Evolutionary conservation across 768 basidiomycete genomes (phyloP), one percentile per base, ranked within the genome.

Genomic region (Phaeotremella fagi): DNA sequence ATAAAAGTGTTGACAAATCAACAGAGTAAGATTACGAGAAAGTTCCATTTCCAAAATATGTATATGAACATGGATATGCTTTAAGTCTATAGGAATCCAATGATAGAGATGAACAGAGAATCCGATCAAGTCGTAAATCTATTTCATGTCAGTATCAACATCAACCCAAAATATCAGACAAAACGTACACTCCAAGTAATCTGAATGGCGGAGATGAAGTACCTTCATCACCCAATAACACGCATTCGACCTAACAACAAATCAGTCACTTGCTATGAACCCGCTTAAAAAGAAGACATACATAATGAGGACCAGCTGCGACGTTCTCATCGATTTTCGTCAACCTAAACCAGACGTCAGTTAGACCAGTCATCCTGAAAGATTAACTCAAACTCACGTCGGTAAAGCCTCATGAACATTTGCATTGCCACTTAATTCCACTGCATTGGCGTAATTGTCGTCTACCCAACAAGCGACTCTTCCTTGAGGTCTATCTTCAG

Each of bases 281-380:
- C 4, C n/a, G 38, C 11, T 28, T 24, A 27, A 43, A 18, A 27
- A 44, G 3, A 15, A 22, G 25, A 62, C 65, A 47, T 49, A 73
- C 87, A 72, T 80, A 98, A 74, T 99, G 95, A 38, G 87, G 84
- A 1, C 95, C 94, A 23, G 82, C 78, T 20, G 83, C 71, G 24
- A 99, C 95, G 56, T 76, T 81, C 49, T 81, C 82, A 74, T 99
- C 95, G 63, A 98, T 97, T 36, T 91, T 79, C 53, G 82, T 81
- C 57, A 97, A 76, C 50, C 90, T 91, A 62, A 15, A 11, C 31
- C 45, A 9, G 20, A 20, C 45, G 38, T 5, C 6, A 29, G 6
- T 29, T 22, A 24, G 27, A 33, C 18, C 41, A 47, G 36, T 4
- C 43, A 29, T 45, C 16, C 54, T 28, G 28, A 49, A 46, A 48